Evolutionary conservation across 2,329 filamentous ascomycete genomes (phyloP), one percentile per base, ranked within the genome.

Genomic region (Ceratocystis albifundus): DNA sequence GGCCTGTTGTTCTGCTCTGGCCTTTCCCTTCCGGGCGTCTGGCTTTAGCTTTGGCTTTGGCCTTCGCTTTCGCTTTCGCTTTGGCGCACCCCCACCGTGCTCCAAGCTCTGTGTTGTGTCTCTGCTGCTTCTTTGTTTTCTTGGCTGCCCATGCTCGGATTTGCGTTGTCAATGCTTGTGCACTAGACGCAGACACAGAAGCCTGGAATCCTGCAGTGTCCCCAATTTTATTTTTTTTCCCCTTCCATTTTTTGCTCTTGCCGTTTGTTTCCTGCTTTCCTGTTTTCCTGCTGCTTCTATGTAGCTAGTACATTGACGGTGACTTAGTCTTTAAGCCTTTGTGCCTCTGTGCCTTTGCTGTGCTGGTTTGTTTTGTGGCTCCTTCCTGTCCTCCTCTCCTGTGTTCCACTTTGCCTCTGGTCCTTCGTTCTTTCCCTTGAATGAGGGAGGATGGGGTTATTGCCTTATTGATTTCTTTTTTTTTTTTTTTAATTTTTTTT

Each of bases 381-480:
- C 53, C 53, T 28, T 57, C 25, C 53, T 57, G 15, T 17, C n/a
- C n/a, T n/a, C n/a, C n/a, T n/a, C 53, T 57, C 25, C 53, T 57
- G 15, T 17, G 30, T 57, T 57, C 53, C 53, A 57, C 53, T 57
- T 57, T n/a, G 53, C 53, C 53, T 57, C 53, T 15, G 45, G 66
- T 67, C 67, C 67, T 62, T 62, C 62, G 69, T 66, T 61, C 57
- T 65, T 65, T 70, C 61, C 53, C 66, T 50, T 22, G 45, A 48
- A 48, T 48, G 45, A 48, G 45, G 45, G 45, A n/a, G n/a, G 45
- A 48, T 48, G 45, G 17, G 48, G 48, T 20, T 50, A 50, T 50
- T 68, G 63, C 25, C n/a, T n/a, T n/a, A n/a, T 44, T 64, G n/a
- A 59, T 64, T 30, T 64, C 8, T 15, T 61, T 1, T 28, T 8